Conservation (phyloP, 208 protist species). For the Jaenimonas drosophilae region DNA sequence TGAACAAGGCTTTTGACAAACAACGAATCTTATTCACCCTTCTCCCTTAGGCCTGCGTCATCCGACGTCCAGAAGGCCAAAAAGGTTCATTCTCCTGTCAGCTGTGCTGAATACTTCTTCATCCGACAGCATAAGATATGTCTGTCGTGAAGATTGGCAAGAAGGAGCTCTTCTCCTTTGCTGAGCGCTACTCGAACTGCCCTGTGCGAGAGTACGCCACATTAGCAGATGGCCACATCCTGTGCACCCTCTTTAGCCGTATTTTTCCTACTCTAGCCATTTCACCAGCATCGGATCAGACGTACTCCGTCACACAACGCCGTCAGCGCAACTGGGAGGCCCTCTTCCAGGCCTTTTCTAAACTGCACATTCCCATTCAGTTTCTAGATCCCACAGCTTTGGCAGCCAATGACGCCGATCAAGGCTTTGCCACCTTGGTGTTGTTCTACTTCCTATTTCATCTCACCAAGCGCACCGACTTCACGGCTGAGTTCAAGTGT, state of each 20-base stretch:
- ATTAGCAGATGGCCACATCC: slow-evolving; percentile 44
- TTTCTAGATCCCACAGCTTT: slow-evolving; percentile 39
- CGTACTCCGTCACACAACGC: slow-evolving; percentile 49
- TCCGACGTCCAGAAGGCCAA: too few species aligned
- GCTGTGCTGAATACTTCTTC: too few species aligned
- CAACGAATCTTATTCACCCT: too few species aligned
- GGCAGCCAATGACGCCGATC: slow-evolving; percentile 16
- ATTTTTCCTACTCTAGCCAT: slow-evolving; percentile 52
- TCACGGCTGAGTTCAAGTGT: slow-evolving; percentile 63
- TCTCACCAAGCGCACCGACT: slow-evolving; percentile 59
- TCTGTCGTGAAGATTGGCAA: slow-evolving; percentile 38
- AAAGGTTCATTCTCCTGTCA: too few species aligned
- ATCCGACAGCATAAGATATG: slow-evolving; percentile 3
- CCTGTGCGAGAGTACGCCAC: slow-evolving; percentile 43
- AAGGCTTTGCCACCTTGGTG: slow-evolving; percentile 58
- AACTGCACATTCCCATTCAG: slow-evolving; percentile 30
- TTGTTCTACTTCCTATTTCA: slow-evolving; percentile 78
- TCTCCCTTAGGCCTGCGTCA: too few species aligned
- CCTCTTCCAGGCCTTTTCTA: slow-evolving; percentile 28
- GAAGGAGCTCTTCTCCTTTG: slow-evolving; percentile 78
- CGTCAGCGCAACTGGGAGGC: slow-evolving; percentile 44
- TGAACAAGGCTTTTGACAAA: too few species aligned
- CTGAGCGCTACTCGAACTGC: slow-evolving; percentile 45
- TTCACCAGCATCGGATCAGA: slow-evolving; percentile 39
- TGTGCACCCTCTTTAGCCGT: slow-evolving; percentile 52